Base-by-base conservation (phyloP, 2,329 filamentous ascomycete species). In the Chaetothyriales sp. region DNA sequence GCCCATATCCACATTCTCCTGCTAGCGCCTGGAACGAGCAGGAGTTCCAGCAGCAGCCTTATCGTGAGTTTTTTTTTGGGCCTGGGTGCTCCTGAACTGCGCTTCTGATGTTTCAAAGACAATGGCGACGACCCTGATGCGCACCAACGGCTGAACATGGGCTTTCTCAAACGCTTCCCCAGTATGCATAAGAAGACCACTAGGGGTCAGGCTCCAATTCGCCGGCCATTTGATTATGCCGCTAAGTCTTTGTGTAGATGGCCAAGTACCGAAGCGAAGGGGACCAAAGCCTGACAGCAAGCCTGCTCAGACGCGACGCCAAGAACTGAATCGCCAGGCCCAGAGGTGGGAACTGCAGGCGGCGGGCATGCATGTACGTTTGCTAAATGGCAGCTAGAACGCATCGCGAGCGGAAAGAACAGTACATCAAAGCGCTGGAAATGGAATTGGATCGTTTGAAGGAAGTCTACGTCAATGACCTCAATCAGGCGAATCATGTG, bases 231-330 rank as follows among this genome's bases (percentile, higher is more conserved):
- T 43, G 18, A 43, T 54, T 46, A 49, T 46, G 46, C 51, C 43
- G 43, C 50, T 60, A 43, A 60, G 18, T 25, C 7, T 25, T 44
- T 48, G 43, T n/a, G 15, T 62, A 84, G 89, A 95, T 73, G 89
- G 88, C 46, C 84, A 92, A 63, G 77, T 85, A 7, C 81, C 87
- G 2, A 98, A 97, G 71, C 81, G 87, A 59, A 81, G 92, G 67
- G 92, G 92, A 1, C 92, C 92, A 0, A 97, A 97, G 67, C 92
- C 92, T 18, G 92, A 97, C 67, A 94, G 86, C 73, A 95, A 94
- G 66, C 92, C 92, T 18, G 90, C 92, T 45, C 72, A 95, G 62
- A 97, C 90, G 18, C 78, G 90, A 56, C 81, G 90, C 58, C 92
- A 97, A 66, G 90, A 97, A 68, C 73, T 97, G 55, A 97, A 97